Base-by-base conservation (phyloP, 495 filamentous ascomycete species). In the Pyrenula aspistea region DNA sequence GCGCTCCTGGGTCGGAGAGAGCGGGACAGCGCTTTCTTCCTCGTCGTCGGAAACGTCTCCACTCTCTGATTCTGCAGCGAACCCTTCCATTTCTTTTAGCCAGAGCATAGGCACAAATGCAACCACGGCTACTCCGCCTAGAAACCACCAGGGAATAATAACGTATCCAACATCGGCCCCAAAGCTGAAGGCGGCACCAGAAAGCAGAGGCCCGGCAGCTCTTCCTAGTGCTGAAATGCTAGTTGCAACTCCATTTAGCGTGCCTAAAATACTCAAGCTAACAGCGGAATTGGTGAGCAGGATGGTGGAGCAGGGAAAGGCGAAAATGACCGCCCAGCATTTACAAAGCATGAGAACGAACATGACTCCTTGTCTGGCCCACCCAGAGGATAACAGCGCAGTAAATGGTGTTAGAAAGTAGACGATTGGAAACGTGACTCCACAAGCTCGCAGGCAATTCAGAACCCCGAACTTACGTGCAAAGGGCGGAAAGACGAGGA, bases 281-380 rank as follows among this genome's bases (percentile, higher is more conserved):
- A 74, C 68, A 1, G 90, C 90, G 19, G 85, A 88, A 70, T 96
- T 97, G 51, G 91, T 95, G 19, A 97, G 74, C 20, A 96, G 69
- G 62, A 96, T 94, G n/a, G 86, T 93, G 15, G 77, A 84, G 66
- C 86, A 90, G 0, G 92, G 92, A 65, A 95, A 95, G 2, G 83
- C 83, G 66, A 96, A 87, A 55, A 91, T 90, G 36, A 79, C 79
- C 11, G 78, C 77, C 51, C 85, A 73, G 24, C 82, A 82, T 64
- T 92, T 94, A 60, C 81, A 57, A 12, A 91, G 67, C 71, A 89
- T 76, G 49, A 90, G 62, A 12, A 65, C 47, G 50, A 83, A 76
- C 15, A 84, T 62, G 2, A 54, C 65, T 4, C 62, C 58, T 60
- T 73, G 64, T 58, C 74, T 70, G 1, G 55, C 58, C 19, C 42